These are phyloP conservation scores for Cichorium intybus DNA, from an alignment of 140 eudicot genomes.

Conservation along the genomic window DNA sequence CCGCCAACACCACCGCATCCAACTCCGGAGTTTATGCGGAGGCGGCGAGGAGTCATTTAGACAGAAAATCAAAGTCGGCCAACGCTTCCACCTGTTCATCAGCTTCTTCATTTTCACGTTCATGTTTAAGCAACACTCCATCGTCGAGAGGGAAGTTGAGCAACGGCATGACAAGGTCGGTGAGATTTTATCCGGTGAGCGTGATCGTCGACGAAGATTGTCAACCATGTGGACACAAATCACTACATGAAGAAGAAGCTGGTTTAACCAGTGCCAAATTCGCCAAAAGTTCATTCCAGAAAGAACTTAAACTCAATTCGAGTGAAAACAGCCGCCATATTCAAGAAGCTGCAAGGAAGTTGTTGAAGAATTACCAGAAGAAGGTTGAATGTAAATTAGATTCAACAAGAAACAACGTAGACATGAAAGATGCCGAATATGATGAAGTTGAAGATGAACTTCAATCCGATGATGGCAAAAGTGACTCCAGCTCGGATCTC, in stretches of 20 bases:
- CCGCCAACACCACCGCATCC: neutral
- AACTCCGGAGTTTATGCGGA: neutral
- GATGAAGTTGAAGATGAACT: conserved; percentile 35
- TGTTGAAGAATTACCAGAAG: conserved; percentile 51
- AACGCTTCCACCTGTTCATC: conserved; percentile 45
- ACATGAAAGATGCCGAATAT: neutral
- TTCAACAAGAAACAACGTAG: neutral
- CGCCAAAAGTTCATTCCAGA: neutral
- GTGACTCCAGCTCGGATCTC: conserved; percentile 49
- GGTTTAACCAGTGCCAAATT: neutral
- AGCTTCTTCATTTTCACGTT: conserved; percentile 51
- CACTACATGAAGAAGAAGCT: conserved; percentile 25
- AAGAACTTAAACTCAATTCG: conserved; percentile 26
- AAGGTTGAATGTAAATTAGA: conserved; percentile 26
- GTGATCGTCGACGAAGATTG: conserved; percentile 45
- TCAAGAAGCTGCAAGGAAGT: conserved; percentile 51
- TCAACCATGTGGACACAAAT: conserved; percentile 51
- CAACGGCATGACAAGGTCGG: conserved; percentile 48
- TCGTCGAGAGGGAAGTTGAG: conserved; percentile 41
- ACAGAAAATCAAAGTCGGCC: conserved; percentile 49
- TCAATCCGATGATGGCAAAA: conserved; percentile 34
- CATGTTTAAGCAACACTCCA: conserved; percentile 55
- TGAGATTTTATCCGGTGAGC: conserved; percentile 54
- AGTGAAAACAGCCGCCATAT: conserved; percentile 49
- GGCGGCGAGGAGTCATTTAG: conserved; percentile 8